phyloP scores from a whole-genome alignment of 495 filamentous ascomycete genomes.

The Neurospora africana region DNA sequence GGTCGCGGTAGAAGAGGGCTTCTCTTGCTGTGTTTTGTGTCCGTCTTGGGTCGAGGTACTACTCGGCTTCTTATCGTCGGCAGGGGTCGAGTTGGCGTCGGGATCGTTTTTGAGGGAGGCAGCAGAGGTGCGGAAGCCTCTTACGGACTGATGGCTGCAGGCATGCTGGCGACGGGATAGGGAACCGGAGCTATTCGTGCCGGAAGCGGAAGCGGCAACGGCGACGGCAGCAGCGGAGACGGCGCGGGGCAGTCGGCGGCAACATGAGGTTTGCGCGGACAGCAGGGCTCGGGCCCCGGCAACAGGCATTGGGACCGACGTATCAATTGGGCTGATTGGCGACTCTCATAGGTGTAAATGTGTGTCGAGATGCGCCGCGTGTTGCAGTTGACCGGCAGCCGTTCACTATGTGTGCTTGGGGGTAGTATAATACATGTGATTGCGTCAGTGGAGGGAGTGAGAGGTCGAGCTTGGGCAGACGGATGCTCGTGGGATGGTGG shows the following conservation, averaged over 20 bases:
- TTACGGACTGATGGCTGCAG: not conserved
- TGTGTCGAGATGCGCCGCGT: conserved; percentile 2
- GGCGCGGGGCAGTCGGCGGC: conserved; percentile 11
- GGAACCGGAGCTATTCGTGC: not conserved
- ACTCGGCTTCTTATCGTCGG: not conserved
- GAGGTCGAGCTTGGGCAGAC: not conserved
- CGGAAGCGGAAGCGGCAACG: not conserved
- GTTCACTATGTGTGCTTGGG: not conserved
- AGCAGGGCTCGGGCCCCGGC: conserved; percentile 24
- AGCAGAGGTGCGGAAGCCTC: conserved; percentile 14
- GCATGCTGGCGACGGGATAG: not conserved
- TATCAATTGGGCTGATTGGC: not conserved
- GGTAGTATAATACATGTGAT: not conserved
- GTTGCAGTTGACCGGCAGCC: not conserved
- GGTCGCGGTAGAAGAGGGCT: not conserved
- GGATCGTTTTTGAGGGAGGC: conserved; percentile 6
- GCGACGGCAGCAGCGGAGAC: not conserved
- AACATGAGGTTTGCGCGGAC: conserved; percentile 11
- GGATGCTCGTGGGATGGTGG: not conserved
- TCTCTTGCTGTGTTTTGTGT: not conserved
- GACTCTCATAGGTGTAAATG: conserved; percentile 7
- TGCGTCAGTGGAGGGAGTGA: not conserved
- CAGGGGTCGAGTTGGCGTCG: conserved; percentile 1
- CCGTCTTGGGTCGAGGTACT: not conserved
- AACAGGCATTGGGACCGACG: conserved; percentile 20